Evolutionary conservation across 1,284 basidiomycete genomes (phyloP), one percentile per base, ranked within the genome.

Genomic region (Coniferiporia weirii): DNA sequence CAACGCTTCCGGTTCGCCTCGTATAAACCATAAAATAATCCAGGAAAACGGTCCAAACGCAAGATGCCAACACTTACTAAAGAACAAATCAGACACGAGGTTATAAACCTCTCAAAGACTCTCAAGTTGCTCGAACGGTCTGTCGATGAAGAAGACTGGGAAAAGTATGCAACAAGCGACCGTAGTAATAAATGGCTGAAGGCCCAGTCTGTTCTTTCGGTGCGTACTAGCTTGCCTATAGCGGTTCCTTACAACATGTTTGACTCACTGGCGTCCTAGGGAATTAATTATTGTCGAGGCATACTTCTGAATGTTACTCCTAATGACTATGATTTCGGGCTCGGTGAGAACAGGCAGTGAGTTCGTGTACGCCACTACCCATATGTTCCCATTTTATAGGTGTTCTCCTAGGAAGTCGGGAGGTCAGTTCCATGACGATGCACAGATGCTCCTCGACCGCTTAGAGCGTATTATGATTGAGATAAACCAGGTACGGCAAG

Each of bases 31-130:
- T n/a, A 27, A 27, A 5, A 27, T 2, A 27, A 27, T 27, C 27
- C 5, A 5, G 27, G 27, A 27, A 27, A 27, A 5, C 5, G 27
- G 5, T 5, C 27, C 27, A 2, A 19, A 4, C 27, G n/a, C 9
- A 19, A 8, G 17, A 59, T 61, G 52, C 35, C 57, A 36, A 27
- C 54, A 17, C 54, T 63, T 36, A 70, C 70, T 10, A 66, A 68
- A 57, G 78, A 80, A 53, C 75, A 79, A 64, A 57, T 68, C 4
- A 62, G 71, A 12, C 88, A 88, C 62, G 84, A 90, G 73, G 79
- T 81, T 63, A 79, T 91, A 15, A 91, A 91, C 68, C 74, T 91
- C 8, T 71, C 73, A 9, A 77, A 86, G 43, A 76, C 91, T 1
- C 71, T 90, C 6, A 75, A 79, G 48, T 71, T 82, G 57, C 75